These are phyloP conservation scores for Nemania sp. DNA, from an alignment of 2,329 filamentous ascomycete species.

Conservation along the genomic window DNA sequence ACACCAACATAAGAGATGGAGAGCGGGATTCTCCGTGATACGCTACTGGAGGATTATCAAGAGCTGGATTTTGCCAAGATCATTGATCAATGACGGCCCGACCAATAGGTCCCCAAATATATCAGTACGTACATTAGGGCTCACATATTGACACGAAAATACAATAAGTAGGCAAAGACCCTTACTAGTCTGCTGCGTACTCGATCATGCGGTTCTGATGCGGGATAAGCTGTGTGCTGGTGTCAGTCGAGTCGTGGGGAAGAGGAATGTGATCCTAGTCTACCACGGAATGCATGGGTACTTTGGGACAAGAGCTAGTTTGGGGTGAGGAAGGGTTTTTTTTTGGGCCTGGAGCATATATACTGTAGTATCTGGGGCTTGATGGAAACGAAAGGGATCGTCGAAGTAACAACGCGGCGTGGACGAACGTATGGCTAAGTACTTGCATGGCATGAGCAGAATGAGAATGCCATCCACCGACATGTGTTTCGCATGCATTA, in stretches of 20 bases:
- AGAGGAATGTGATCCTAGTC: slow-evolving; percentile 1
- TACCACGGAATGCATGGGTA: slow-evolving; percentile 2
- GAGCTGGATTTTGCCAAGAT: slow-evolving; percentile 18
- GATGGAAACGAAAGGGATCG: background rate
- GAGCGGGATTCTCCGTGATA: slow-evolving; percentile 3
- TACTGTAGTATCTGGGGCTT: background rate
- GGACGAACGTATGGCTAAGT: background rate
- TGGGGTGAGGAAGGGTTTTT: slow-evolving; percentile 2
- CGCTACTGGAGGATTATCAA: background rate
- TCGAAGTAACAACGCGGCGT: background rate
- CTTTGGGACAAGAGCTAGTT: background rate
- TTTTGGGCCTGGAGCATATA: too few relatives aligned
- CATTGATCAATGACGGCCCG: slow-evolving; percentile 15
- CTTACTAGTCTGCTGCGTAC: background rate
- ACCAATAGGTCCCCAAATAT: background rate
- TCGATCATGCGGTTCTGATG: slow-evolving; percentile 7
- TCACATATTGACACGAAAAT: background rate
- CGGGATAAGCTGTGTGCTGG: background rate
- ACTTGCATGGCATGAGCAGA: background rate
- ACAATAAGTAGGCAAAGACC: background rate
- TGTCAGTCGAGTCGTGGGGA: background rate
- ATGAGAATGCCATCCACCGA: slow-evolving; percentile 8
- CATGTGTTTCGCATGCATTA: slow-evolving; percentile 16
- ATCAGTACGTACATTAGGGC: background rate
- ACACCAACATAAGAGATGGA: background rate